phyloP scores from a whole-genome alignment of 2,329 filamentous ascomycete genomes.

The Daldinia sp. region DNA sequence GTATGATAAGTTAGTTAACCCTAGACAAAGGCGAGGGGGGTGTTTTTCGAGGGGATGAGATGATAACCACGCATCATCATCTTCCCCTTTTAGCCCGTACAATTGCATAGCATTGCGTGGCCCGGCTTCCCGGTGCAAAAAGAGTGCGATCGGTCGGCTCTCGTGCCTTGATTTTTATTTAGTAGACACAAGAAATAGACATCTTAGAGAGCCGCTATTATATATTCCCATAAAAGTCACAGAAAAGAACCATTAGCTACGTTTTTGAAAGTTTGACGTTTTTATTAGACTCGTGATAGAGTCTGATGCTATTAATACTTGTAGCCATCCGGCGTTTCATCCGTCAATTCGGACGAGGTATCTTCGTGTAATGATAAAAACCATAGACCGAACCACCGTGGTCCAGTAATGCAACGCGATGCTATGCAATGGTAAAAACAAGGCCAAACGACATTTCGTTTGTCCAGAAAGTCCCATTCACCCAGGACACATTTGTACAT shows the following conservation, averaged over 20 bases:
- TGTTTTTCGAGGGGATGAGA: constrained; percentile 15
- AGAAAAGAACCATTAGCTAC: not conserved
- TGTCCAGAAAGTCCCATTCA: not conserved
- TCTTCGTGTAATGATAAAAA: constrained; percentile 14
- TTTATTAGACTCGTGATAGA: not conserved
- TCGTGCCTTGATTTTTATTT: constrained; percentile 8
- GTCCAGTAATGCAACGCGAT: constrained; percentile 21
- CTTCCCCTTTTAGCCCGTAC: constrained; percentile 15
- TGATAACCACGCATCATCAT: not conserved
- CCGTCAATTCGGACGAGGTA: constrained; percentile 19
- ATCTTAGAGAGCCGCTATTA: constrained; percentile 12
- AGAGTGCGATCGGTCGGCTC: constrained; percentile 26
- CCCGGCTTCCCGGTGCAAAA: constrained; percentile 20
- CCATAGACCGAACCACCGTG: constrained; percentile 8
- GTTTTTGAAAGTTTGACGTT: not conserved
- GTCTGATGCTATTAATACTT: not conserved
- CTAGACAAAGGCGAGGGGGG: constrained; percentile 14
- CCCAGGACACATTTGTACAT: not conserved
- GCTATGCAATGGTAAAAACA: constrained; percentile 33
- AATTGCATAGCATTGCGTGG: constrained; percentile 30
- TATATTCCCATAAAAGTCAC: not conserved
- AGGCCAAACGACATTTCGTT: constrained; percentile 1
- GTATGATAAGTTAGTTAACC: constrained; percentile 7
- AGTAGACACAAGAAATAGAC: constrained; percentile 32
- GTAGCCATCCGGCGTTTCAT: not conserved